Conservation (phyloP, 805 yeast species). For the Spathaspora gorwiae region DNA sequence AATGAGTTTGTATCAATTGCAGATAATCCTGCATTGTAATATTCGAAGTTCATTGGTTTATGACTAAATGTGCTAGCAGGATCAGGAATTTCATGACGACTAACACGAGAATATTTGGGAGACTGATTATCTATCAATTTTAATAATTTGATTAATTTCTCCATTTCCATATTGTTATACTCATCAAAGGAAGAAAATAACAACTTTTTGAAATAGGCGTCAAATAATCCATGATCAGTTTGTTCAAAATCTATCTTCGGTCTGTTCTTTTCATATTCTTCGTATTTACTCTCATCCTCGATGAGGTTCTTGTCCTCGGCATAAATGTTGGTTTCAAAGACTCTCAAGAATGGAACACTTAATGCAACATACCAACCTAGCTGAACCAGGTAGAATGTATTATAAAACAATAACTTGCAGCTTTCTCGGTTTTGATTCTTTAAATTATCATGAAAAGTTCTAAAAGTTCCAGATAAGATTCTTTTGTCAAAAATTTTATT, state of each 20-base stretch:
- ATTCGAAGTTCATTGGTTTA: conserved; percentile 30
- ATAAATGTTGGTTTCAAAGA: conserved; percentile 29
- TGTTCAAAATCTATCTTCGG: conserved; percentile 16
- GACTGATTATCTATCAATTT: conserved; percentile 17
- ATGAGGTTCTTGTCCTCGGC: conserved; percentile 20
- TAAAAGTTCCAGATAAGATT: conserved; percentile 19
- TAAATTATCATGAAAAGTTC: conserved; percentile 11
- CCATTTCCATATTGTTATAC: conserved; percentile 14
- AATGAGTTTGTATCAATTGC: conserved; percentile 26
- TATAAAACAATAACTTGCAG: conserved; percentile 30
- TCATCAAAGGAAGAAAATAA: conserved; percentile 32
- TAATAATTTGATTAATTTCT: conserved; percentile 16
- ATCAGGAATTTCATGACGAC: conserved; percentile 12
- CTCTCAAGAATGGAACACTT: conserved; percentile 32
- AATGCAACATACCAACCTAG: conserved; percentile 36
- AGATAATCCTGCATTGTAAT: conserved; percentile 19
- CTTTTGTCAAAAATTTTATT: conserved; percentile 28
- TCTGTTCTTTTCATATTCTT: conserved; percentile 7
- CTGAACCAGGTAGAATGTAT: conserved; percentile 28
- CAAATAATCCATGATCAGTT: conserved; percentile 19
- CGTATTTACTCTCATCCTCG: conserved; percentile 13
- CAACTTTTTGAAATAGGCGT: conserved; percentile 15
- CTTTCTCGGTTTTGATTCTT: conserved; percentile 15
- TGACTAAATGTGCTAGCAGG: conserved; percentile 15
- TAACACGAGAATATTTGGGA: conserved; percentile 11